Percentiles rank a stretch among this genome's conserved stretches.
Conservation (phyloP, 768 basidiomycete genomes). For the Pleurotus ostreatus region DNA sequence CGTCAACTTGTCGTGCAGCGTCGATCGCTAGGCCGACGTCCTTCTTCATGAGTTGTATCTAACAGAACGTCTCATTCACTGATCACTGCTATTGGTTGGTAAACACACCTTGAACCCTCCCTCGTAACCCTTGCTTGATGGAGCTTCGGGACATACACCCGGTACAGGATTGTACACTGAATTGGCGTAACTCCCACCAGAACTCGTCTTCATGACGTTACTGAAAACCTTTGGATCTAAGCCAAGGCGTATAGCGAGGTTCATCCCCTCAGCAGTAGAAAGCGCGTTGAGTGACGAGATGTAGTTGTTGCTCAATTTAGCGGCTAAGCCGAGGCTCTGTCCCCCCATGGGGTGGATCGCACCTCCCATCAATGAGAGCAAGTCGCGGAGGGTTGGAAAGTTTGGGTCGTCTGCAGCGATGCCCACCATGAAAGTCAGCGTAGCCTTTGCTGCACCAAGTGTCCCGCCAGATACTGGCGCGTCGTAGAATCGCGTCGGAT, state of each 20-base stretch:
- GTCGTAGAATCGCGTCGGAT: conserved; percentile 29
- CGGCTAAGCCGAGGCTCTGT: conserved; percentile 34
- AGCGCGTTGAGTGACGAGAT: conserved; percentile 37
- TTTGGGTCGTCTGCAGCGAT: conserved; percentile 24
- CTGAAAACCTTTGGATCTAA: conserved; percentile 35
- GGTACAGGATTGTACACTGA: conserved; percentile 39
- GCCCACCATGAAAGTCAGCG: conserved; percentile 38
- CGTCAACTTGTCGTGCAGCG: conserved; percentile 31
- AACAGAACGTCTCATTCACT: neutral
- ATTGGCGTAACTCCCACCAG: conserved; percentile 38
- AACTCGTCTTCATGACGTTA: conserved; percentile 33
- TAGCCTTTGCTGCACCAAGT: conserved; percentile 31
- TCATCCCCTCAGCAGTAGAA: conserved; percentile 41
- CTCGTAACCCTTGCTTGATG: conserved; percentile 37
- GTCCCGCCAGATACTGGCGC: conserved; percentile 41
- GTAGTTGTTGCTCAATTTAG: conserved; percentile 43
- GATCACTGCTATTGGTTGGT: neutral
- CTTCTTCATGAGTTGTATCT: conserved; percentile 45
- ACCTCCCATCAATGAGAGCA: conserved; percentile 32
- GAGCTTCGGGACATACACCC: conserved; percentile 38
- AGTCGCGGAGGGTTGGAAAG: conserved; percentile 27
- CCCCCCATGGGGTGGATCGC: conserved; percentile 35
- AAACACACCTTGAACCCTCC: conserved; percentile 35
- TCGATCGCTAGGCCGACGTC: conserved; percentile 35
- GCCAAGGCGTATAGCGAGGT: conserved; percentile 39